Conservation (phyloP, 768 basidiomycete genomes). For the Pulveroboletus sp. region DNA sequence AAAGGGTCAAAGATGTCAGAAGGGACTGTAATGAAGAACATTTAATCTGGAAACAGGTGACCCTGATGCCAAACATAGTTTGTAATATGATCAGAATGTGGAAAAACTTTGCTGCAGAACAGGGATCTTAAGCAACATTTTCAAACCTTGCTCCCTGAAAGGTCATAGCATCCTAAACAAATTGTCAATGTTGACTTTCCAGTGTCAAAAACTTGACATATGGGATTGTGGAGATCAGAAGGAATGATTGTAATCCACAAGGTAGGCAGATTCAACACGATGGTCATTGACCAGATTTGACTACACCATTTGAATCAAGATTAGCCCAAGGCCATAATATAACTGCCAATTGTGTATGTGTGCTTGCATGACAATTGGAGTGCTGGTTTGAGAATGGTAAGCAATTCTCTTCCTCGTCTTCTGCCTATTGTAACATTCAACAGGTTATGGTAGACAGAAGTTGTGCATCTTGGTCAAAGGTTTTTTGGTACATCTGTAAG, state of each 20-base stretch:
- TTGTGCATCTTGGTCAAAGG: background rate
- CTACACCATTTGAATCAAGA: background rate
- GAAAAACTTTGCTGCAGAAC: background rate
- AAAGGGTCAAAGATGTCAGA: too few relatives aligned
- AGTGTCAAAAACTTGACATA: background rate
- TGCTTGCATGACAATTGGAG: background rate
- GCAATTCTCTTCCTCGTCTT: background rate
- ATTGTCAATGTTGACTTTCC: background rate
- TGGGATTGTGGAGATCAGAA: background rate
- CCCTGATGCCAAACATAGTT: background rate
- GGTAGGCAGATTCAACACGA: background rate
- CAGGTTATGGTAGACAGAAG: background rate
- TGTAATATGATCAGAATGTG: background rate
- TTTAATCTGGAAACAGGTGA: too few relatives aligned
- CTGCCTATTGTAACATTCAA: background rate
- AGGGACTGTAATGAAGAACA: too few relatives aligned
- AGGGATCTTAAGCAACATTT: background rate
- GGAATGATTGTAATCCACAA: slow-evolving; percentile 5
- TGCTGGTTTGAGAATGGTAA: background rate
- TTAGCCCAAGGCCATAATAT: background rate
- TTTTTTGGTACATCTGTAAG: background rate
- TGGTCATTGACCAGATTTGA: background rate
- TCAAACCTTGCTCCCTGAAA: background rate
- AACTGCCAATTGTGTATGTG: background rate
- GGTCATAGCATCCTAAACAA: background rate